These are phyloP conservation scores for Neurospora pannonica DNA, from an alignment of 495 filamentous ascomycete species.

Conservation along the genomic window DNA sequence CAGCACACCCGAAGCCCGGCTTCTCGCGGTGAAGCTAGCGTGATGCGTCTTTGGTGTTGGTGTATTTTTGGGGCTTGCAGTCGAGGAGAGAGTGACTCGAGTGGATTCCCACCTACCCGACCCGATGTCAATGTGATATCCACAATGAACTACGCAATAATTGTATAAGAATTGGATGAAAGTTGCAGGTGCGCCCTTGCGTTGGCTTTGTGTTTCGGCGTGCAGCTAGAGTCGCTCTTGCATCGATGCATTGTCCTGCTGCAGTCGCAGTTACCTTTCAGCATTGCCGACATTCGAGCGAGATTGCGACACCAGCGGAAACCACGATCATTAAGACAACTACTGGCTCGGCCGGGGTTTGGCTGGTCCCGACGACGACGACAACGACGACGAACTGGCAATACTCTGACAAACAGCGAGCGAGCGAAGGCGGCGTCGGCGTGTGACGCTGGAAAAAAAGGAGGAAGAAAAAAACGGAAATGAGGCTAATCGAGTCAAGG, in stretches of 20 bases:
- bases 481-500: not conserved
- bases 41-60: not conserved
- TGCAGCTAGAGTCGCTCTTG: not conserved
- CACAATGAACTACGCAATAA: not conserved
- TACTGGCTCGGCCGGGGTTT: not conserved
- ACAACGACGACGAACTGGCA: not conserved
- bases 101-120: not conserved
- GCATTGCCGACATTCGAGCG: not conserved
- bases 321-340: not conserved
- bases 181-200: not conserved
- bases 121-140: not conserved
- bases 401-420: not conserved
- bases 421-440: not conserved
- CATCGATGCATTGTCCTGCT: not conserved
- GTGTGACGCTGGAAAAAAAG: not conserved
- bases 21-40: not conserved
- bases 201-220: not conserved
- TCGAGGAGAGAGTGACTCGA: not conserved
- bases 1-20: not conserved
- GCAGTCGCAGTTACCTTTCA: not conserved
- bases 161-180: not conserved
- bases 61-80: not conserved
- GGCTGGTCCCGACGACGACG: not conserved
- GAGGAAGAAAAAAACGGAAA: not conserved
- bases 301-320: not conserved